Percentiles rank a stretch among this genome's conserved stretches.
These are phyloP conservation scores for Schoenoplectus triqueter DNA, from an alignment of 202 grass and related monocot species.

Conservation along the genomic window DNA sequence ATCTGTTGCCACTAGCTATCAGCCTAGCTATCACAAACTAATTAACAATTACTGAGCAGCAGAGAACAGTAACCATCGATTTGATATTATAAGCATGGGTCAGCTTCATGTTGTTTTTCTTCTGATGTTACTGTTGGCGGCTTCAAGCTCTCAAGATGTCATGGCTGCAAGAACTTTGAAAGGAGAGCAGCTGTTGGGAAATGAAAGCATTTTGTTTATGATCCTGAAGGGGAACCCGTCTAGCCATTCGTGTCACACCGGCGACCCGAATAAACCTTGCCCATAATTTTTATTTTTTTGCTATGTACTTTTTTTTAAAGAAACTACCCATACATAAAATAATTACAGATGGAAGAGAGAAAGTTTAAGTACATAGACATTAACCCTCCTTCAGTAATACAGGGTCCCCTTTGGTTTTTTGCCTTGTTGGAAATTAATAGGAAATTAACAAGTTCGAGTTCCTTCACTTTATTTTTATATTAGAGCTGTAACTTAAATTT, in stretches of 20 bases:
- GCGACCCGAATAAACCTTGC: neutral
- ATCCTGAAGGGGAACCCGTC: neutral
- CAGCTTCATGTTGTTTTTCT: neutral
- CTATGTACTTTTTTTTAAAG: too few species aligned
- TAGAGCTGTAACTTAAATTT: too few species aligned
- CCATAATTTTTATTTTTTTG: neutral
- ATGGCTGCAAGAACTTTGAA: conserved; percentile 29
- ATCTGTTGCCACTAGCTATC: neutral
- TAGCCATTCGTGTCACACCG: neutral
- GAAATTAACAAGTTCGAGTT: too few species aligned
- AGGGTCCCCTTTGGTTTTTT: too few species aligned
- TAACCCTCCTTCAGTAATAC: too few species aligned
- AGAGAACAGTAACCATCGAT: neutral
- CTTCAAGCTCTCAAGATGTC: neutral
- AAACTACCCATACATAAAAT: too few species aligned
- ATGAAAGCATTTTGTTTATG: conserved; percentile 13
- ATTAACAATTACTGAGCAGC: neutral
- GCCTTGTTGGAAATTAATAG: too few species aligned
- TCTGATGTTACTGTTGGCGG: neutral
- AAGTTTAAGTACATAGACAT: too few species aligned
- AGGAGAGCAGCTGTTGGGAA: conserved; percentile 11
- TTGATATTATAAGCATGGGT: neutral
- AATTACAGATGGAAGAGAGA: too few species aligned
- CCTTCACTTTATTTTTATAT: too few species aligned
- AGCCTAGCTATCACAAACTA: neutral